Evolutionary conservation across 176 grass and related monocot species (phyloP).

Genomic region (Carex parvula): DNA sequence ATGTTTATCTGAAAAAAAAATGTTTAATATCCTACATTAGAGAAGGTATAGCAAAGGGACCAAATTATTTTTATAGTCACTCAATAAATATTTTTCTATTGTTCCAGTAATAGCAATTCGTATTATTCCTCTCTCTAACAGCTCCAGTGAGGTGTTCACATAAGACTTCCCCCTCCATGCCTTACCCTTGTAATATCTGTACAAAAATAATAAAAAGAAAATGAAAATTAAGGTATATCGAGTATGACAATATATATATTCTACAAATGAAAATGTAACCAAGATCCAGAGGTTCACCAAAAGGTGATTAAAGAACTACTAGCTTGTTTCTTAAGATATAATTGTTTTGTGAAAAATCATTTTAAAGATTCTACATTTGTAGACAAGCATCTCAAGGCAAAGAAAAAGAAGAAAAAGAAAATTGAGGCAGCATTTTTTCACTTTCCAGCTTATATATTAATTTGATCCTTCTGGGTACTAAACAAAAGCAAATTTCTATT

Average conservation of each 20-base stretch:
- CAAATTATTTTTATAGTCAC: neutral
- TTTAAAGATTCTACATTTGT: neutral
- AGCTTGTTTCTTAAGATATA: neutral
- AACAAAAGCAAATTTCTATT: neutral
- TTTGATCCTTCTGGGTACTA: neutral
- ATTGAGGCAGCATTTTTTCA: neutral
- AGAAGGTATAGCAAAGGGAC: neutral
- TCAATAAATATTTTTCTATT: neutral
- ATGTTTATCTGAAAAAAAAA: neutral
- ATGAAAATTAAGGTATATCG: neutral
- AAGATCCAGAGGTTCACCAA: neutral
- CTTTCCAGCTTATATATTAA: neutral
- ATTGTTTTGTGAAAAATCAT: no score
- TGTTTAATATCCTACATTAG: no score
- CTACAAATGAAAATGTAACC: neutral
- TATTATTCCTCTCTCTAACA: conserved; percentile 27
- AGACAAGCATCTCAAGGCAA: neutral
- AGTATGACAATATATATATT: neutral
- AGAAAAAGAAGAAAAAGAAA: neutral
- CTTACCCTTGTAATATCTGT: conserved; percentile 25
- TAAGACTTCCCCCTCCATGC: conserved; percentile 27
- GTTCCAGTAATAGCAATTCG: neutral
- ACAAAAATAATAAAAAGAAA: neutral
- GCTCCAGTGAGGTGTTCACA: conserved; percentile 34
- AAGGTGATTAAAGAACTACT: neutral